Conservation (phyloP, 192 early-diverging fungal genomes). For the Gonapodya prolifera region DNA sequence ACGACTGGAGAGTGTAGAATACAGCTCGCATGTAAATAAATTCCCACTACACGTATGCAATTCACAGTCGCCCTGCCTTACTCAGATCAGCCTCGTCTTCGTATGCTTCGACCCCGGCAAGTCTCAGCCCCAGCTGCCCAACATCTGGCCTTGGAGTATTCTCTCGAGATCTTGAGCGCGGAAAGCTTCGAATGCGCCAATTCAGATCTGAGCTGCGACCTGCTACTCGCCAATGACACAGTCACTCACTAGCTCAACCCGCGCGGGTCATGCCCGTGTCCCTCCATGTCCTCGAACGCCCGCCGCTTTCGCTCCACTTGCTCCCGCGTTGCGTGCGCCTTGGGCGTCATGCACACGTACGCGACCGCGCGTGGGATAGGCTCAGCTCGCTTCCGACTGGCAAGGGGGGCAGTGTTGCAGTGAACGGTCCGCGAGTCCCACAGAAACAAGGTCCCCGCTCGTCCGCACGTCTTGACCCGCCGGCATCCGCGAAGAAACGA, state of each 20-base stretch:
- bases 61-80: no score
- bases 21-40: no score
- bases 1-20: no score
- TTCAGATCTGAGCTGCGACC: no score
- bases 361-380: background rate
- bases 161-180: background rate
- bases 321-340: background rate
- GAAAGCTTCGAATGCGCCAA: no score
- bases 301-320: background rate
- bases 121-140: background rate
- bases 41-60: no score
- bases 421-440: slow-evolving; percentile 3
- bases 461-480: background rate
- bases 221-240: no score
- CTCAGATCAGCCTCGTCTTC: background rate
- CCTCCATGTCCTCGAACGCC: background rate
- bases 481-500: background rate
- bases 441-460: background rate
- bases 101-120: background rate
- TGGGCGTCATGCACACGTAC: background rate
- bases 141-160: background rate
- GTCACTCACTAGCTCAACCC: background rate
- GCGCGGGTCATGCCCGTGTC: background rate
- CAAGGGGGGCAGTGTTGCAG: background rate
- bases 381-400: background rate